A percentile compares a stretch with the other conserved stretches of the same genome.
These are phyloP conservation scores for Tricholoma flavovirens DNA, from an alignment of 768 basidiomycete genomes.

Conservation along the genomic window DNA sequence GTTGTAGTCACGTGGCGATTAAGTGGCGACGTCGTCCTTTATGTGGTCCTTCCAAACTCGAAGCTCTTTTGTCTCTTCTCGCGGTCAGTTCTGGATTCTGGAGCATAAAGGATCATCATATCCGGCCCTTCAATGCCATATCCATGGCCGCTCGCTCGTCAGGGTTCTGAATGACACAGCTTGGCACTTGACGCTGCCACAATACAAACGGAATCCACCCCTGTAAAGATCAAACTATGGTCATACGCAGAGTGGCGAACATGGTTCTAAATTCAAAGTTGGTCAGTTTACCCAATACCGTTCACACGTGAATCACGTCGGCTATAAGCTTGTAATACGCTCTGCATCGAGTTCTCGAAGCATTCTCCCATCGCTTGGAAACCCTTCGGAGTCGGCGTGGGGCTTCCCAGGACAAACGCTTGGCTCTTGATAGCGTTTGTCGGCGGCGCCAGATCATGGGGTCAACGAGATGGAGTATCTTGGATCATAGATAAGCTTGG, in stretches of 20 bases:
- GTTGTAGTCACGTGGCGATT: too few relatives aligned
- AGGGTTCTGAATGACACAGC: too few relatives aligned
- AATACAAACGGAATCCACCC: conserved; percentile 20
- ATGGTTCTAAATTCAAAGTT: conserved; percentile 18
- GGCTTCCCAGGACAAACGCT: conserved; percentile 17
- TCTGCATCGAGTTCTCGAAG: conserved; percentile 29
- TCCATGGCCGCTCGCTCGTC: too few relatives aligned
- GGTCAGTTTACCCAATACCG: background rate
- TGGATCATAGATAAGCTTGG: conserved; percentile 20
- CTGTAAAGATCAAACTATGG: too few relatives aligned
- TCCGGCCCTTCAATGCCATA: too few relatives aligned
- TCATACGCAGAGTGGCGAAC: too few relatives aligned
- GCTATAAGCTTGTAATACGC: conserved; percentile 28
- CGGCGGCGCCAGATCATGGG: conserved; percentile 22
- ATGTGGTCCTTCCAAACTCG: too few relatives aligned
- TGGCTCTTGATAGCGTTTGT: conserved; percentile 17
- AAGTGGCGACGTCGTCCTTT: too few relatives aligned
- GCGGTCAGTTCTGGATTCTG: too few relatives aligned
- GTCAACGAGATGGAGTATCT: conserved; percentile 24
- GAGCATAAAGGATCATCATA: too few relatives aligned
- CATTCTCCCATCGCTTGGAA: conserved; percentile 19
- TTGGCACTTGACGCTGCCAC: too few relatives aligned
- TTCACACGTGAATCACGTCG: conserved; percentile 34
- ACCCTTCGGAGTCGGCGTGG: conserved; percentile 10
- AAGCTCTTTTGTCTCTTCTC: too few relatives aligned